Evolutionary conservation across 169 alveolate species (phyloP).

Genomic region (Plasmodium vinckei): DNA sequence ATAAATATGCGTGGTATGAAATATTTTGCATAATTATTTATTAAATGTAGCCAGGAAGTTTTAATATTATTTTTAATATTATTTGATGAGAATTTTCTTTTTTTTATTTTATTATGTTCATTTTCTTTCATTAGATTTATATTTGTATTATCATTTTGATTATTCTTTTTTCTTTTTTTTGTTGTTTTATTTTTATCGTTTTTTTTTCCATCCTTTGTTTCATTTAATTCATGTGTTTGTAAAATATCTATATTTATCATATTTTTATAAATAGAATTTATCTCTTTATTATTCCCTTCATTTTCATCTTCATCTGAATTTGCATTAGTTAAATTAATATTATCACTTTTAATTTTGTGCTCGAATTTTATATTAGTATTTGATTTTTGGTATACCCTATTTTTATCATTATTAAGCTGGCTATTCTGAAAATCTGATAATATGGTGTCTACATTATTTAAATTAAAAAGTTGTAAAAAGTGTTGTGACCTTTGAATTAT

Average conservation of each 20-base stretch:
- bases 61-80: constrained; percentile 16
- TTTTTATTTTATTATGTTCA: not conserved
- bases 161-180: not conserved
- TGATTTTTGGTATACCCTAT: no score
- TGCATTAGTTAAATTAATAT: no score
- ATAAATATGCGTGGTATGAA: constrained; percentile 53
- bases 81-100: not conserved
- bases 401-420: no score
- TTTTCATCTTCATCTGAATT: no score
- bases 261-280: no score
- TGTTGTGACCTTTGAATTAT: constrained; percentile 16
- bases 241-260: no score
- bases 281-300: no score
- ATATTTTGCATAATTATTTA: constrained; percentile 50
- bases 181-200: not conserved
- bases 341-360: no score
- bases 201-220: no score
- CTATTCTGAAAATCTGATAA: not conserved
- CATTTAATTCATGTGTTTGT: no score
- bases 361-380: no score
- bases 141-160: not conserved
- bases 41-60: constrained; percentile 39
- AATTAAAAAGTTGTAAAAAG: constrained; percentile 14
- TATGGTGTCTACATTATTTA: constrained; percentile 16
- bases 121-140: not conserved